Evolutionary conservation across 768 basidiomycete species (phyloP), one percentile per base, ranked within the genome.

Genomic region (Mycena olivaceomarginata): DNA sequence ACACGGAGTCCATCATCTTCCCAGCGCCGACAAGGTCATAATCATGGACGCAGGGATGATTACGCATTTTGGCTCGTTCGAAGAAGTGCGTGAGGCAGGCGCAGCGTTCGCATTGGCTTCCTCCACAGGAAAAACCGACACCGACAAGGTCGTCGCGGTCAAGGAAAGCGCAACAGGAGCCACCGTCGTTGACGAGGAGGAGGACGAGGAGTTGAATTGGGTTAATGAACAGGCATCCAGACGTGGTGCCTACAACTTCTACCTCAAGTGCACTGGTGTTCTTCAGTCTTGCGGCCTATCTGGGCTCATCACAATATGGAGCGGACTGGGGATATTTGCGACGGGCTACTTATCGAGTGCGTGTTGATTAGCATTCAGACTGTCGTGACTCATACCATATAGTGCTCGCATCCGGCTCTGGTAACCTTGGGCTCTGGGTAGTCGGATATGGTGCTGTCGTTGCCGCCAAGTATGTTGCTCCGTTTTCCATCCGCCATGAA

Each of bases 11-110:
- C 76, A 77, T 40, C 76, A 77, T 41, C 76, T 77, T 5, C 63
- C 76, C 40, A 68, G 67, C 51, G 76, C 76, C 5, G 76, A 72
- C 71, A 77, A 73, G 39, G 76, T 77, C 15, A 56, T 77, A 22
- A 20, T 77, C 48, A 72, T 77, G 75, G 75, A 72, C 20, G 67
- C 48, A 1, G 75, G 75, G 3, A 72, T n/a, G 6, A 77, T 77
- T 31, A 62, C 66, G 11, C 70, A 72, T 59, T 77, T 77, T 40
- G 76, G 76, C 60, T 57, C 76, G 18, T 77, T 77, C 39, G 71
- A 73, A 39, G 43, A 72, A 15, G 69, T 76, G 37, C 75, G 75
- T 9, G 75, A 60, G 4, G 70, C 75, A 3, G 75, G 75, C 5
- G 75, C 70, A 25, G 68, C 75, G 6, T 72, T 77, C 18, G 70